Conservation (phyloP, 257 asterid species). For the Plectranthus barbatus region DNA sequence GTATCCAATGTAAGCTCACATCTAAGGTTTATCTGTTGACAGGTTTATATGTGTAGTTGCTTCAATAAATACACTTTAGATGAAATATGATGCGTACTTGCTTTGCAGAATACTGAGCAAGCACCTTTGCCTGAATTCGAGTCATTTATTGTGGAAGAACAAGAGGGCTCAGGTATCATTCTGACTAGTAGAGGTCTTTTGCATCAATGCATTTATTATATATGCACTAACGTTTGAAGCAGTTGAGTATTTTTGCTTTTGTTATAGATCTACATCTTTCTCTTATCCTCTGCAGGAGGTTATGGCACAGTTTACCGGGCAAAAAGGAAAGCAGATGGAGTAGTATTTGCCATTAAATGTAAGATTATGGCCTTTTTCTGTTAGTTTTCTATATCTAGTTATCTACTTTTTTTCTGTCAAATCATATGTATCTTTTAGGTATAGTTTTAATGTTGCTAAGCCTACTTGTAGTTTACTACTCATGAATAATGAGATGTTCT, state of each 20-base stretch:
- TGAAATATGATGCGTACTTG: slow-evolving; percentile 16
- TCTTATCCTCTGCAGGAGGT: slow-evolving; percentile 62
- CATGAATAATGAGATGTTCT: too few species aligned
- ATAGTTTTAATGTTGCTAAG: neutral
- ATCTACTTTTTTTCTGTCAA: neutral
- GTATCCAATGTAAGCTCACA: slow-evolving; percentile 37
- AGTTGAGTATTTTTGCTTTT: neutral
- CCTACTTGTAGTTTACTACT: neutral
- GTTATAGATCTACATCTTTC: slow-evolving; percentile 10
- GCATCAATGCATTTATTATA: neutral
- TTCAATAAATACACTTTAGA: neutral
- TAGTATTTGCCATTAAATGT: slow-evolving; percentile 82
- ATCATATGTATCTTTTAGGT: neutral
- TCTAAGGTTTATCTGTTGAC: slow-evolving; percentile 6
- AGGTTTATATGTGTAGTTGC: slow-evolving; percentile 2
- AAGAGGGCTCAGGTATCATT: slow-evolving; percentile 88
- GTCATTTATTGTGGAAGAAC: slow-evolving; percentile 62
- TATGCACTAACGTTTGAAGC: neutral
- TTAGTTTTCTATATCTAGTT: slow-evolving; percentile 3
- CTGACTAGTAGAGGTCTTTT: neutral
- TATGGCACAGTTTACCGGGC: slow-evolving; percentile 95
- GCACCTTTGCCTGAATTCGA: slow-evolving; percentile 58
- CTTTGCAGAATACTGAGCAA: slow-evolving; percentile 40
- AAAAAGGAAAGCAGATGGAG: slow-evolving; percentile 73
- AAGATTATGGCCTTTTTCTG: slow-evolving; percentile 19